Percentiles rank a stretch among this genome's conserved stretches.
These are phyloP conservation scores for Schizothecium vesticola DNA, from an alignment of 495 filamentous ascomycete species.

Conservation along the genomic window DNA sequence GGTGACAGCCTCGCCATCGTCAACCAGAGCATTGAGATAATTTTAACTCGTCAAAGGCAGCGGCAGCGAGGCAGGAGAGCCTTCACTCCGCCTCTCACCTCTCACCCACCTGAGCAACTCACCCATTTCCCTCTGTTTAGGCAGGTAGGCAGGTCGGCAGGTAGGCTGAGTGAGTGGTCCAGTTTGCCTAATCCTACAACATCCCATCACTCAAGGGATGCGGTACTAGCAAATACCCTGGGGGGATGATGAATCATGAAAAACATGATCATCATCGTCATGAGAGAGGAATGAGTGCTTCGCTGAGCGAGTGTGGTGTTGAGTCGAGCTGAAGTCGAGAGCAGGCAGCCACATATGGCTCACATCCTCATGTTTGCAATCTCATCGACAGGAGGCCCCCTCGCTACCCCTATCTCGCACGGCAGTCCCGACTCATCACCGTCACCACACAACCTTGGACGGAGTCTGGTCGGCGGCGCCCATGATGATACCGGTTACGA, in stretches of 20 bases:
- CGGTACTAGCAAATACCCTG: neutral
- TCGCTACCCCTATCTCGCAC: neutral
- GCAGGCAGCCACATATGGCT: neutral
- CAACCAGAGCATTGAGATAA: neutral
- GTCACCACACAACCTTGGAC: too few species aligned
- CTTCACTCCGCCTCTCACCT: neutral
- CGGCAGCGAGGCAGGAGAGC: neutral
- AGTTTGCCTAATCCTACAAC: neutral
- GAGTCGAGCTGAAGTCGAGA: neutral
- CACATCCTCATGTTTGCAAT: neutral
- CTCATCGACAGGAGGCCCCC: neutral
- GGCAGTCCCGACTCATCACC: neutral
- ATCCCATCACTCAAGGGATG: neutral
- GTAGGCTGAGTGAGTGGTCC: neutral
- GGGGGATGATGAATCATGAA: neutral
- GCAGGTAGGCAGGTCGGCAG: neutral
- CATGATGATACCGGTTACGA: constrained; percentile 3
- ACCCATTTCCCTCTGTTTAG: neutral
- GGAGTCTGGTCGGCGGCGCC: neutral
- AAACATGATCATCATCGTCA: neutral
- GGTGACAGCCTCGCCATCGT: neutral
- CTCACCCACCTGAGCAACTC: neutral
- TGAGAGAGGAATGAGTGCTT: neutral
- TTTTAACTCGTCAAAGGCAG: neutral
- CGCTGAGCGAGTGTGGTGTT: neutral